Evolutionary conservation across 2,329 filamentous ascomycete species (phyloP).

Genomic region (Colletotrichum cereale): DNA sequence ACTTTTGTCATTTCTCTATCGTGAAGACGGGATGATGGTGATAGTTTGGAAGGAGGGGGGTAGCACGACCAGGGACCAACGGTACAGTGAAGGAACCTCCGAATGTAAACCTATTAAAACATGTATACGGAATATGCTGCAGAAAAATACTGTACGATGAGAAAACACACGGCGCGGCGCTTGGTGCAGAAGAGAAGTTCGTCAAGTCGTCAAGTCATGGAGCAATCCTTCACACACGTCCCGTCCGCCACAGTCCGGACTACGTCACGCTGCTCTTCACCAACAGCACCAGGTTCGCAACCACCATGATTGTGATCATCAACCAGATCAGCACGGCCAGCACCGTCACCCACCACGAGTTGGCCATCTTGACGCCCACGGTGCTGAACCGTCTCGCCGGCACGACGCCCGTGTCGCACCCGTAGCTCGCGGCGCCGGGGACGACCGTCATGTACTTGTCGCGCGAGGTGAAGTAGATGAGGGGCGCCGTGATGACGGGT

Average conservation of each 20-base stretch:
- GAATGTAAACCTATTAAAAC: too few species aligned
- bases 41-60: too few species aligned
- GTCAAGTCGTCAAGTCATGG: conserved; percentile 10
- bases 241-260: not conserved
- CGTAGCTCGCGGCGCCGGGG: conserved; percentile 34
- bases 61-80: too few species aligned
- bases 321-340: conserved; percentile 75
- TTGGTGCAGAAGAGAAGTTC: not conserved
- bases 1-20: not conserved
- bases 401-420: conserved; percentile 27
- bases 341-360: conserved; percentile 72
- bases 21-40: too few species aligned
- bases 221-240: not conserved
- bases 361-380: conserved; percentile 73
- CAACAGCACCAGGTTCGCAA: conserved; percentile 78
- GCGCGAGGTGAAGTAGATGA: conserved; percentile 87
- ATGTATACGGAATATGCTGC: too few species aligned
- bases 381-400: conserved; percentile 42
- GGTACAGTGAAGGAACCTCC: too few species aligned
- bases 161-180: not conserved
- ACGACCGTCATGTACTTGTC: conserved; percentile 76
- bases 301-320: conserved; percentile 81
- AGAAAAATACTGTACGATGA: too few species aligned
- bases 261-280: conserved; percentile 44
- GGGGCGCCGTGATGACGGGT: conserved; percentile 82